Conservation (phyloP, 129 eudicot genomes). For the Flaveria robusta region DNA sequence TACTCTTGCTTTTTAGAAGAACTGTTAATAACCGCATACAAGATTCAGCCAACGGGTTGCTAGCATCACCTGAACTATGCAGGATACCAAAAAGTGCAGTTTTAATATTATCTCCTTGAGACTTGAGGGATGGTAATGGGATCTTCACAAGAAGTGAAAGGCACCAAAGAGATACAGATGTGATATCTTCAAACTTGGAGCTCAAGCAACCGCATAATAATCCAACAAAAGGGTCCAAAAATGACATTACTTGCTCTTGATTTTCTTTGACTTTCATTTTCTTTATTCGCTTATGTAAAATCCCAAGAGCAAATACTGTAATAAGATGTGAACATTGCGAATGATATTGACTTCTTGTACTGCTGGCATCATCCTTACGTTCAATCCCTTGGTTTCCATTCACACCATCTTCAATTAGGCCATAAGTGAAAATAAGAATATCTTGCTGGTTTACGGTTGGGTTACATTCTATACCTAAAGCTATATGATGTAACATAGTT, state of each 20-base stretch:
- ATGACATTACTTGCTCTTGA: slow-evolving; percentile 45
- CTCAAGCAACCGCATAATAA: slow-evolving; percentile 63
- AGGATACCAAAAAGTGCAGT: slow-evolving; percentile 63
- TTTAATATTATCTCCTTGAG: slow-evolving; percentile 68
- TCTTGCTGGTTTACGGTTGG: slow-evolving; percentile 66
- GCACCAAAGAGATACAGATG: slow-evolving; percentile 64
- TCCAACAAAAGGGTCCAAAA: slow-evolving; percentile 76
- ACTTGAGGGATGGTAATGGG: slow-evolving; percentile 66
- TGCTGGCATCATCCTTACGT: slow-evolving; percentile 24
- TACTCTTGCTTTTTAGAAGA: slow-evolving; percentile 59
- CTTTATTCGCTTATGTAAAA: slow-evolving; percentile 59
- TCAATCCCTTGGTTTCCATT: slow-evolving; percentile 20
- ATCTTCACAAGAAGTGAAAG: slow-evolving; percentile 53
- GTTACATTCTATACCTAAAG: slow-evolving; percentile 72
- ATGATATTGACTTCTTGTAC: slow-evolving; percentile 19
- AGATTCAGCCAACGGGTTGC: slow-evolving; percentile 63
- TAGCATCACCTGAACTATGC: slow-evolving; percentile 59
- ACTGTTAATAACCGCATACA: slow-evolving; percentile 71
- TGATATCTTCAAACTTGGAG: slow-evolving; percentile 76
- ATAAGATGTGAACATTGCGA: slow-evolving; percentile 61
- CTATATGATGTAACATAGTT: slow-evolving; percentile 72
- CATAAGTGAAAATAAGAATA: slow-evolving; percentile 56
- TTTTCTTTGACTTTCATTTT: slow-evolving; percentile 49
- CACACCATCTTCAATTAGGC: slow-evolving; percentile 60
- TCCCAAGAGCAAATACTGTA: slow-evolving; percentile 69